Conservation (phyloP, 805 yeast genomes). For the Diddensiella transvaalensis region DNA sequence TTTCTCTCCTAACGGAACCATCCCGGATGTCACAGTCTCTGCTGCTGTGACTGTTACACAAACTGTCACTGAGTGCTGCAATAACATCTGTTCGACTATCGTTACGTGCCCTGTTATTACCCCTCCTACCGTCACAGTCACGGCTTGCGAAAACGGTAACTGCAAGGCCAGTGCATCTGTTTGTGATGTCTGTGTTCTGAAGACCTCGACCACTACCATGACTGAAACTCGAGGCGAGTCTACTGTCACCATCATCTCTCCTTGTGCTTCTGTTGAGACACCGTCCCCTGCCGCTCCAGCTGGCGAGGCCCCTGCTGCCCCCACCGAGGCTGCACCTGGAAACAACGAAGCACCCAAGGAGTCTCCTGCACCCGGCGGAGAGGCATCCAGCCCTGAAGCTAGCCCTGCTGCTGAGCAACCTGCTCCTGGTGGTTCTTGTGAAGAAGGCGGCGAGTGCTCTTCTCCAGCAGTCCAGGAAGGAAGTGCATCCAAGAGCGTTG, state of each 20-base stretch:
- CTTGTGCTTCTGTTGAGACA: constrained; percentile 15
- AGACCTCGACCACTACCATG: constrained; percentile 13
- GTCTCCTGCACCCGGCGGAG: constrained; percentile 1
- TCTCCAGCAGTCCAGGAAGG: constrained; percentile 6
- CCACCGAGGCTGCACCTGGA: neutral
- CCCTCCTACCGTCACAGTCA: constrained; percentile 15
- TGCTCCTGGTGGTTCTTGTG: constrained; percentile 1
- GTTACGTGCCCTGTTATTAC: constrained; percentile 13
- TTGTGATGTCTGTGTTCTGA: constrained; percentile 14
- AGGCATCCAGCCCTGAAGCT: constrained; percentile 3
- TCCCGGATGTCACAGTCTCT: neutral
- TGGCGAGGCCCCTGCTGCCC: constrained; percentile 1
- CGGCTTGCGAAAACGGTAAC: constrained; percentile 9
- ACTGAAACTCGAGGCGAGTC: constrained; percentile 11
- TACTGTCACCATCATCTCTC: constrained; percentile 20
- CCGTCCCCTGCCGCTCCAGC: constrained; percentile 6
- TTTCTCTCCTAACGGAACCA: neutral
- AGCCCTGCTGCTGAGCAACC: constrained; percentile 6
- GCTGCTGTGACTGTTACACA: constrained; percentile 24
- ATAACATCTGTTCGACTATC: constrained; percentile 19
- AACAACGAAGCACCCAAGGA: constrained; percentile 4
- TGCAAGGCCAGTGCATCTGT: constrained; percentile 9
- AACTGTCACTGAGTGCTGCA: constrained; percentile 20
- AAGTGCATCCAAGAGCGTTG: constrained; percentile 5
- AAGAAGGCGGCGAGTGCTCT: constrained; percentile 6